Conservation (phyloP, 371 early-diverging fungal genomes). For the Apophysomyces variabilis region DNA sequence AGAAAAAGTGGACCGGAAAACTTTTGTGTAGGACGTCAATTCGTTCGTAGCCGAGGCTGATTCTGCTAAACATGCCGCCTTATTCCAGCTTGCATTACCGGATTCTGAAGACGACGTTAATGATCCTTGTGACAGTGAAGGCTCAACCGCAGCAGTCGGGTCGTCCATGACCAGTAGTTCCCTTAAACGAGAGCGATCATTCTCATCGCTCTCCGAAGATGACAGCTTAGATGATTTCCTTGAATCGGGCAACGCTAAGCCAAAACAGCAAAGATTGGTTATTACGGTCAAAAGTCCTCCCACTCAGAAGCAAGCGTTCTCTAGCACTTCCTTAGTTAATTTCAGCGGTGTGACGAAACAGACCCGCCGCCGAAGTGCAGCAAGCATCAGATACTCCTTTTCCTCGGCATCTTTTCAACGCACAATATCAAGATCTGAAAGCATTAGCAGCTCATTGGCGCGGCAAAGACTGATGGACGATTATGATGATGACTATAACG, state of each 20-base stretch:
- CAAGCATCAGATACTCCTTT: background rate
- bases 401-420: background rate
- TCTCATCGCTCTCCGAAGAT: background rate
- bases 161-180: background rate
- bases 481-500: slow-evolving; percentile 19
- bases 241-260: background rate
- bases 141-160: background rate
- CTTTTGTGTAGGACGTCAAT: slow-evolving; percentile 43
- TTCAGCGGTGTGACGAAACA: background rate
- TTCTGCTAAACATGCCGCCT: slow-evolving; percentile 29
- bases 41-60: slow-evolving; percentile 50
- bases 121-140: background rate
- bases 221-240: background rate
- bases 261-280: background rate
- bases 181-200: background rate
- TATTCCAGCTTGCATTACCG: background rate
- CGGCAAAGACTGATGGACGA: slow-evolving; percentile 20
- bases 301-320: background rate
- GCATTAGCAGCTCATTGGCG: slow-evolving; percentile 21
- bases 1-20: slow-evolving; percentile 1
- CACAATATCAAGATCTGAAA: slow-evolving; percentile 3
- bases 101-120: slow-evolving; percentile 1
- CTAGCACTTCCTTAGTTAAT: background rate
- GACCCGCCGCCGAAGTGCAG: background rate
- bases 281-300: slow-evolving; percentile 1